A percentile compares a stretch with the other conserved stretches of the same genome.
Evolutionary conservation across 176 grass and related monocot genomes (phyloP).

Genomic region (Eremochloa ophiuroides): DNA sequence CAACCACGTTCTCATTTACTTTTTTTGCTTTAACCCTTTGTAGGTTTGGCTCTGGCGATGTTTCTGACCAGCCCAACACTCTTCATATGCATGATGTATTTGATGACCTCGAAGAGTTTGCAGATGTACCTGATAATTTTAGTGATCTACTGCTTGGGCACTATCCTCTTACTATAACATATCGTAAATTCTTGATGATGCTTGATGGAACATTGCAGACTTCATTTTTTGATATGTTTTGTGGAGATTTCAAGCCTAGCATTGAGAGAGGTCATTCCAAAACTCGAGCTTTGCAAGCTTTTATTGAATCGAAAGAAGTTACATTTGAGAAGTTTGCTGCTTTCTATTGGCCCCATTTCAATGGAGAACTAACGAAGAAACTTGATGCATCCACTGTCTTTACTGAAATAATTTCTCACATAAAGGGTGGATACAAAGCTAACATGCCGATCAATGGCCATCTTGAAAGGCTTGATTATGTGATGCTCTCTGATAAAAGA

Average conservation of each 20-base stretch:
- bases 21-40: not conserved
- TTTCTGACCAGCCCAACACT: constrained; percentile 20
- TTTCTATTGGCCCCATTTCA: constrained; percentile 81
- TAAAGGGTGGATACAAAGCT: constrained; percentile 50
- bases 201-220: constrained; percentile 65
- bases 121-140: constrained; percentile 64
- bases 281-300: constrained; percentile 41
- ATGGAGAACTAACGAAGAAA: constrained; percentile 54
- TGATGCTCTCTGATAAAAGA: constrained; percentile 58
- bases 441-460: not conserved
- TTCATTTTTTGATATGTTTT: constrained; percentile 75
- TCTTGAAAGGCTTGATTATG: constrained; percentile 50
- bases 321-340: constrained; percentile 67
- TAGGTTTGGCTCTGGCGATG: constrained; percentile 53
- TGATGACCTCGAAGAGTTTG: constrained; percentile 58
- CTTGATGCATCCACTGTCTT: constrained; percentile 76
- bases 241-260: constrained; percentile 28
- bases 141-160: constrained; percentile 21
- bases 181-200: constrained; percentile 77
- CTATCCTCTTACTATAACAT: constrained; percentile 82
- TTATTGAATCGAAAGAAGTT: constrained; percentile 77
- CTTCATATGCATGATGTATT: constrained; percentile 56
- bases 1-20: not conserved
- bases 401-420: constrained; percentile 92
- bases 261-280: constrained; percentile 44